phyloP scores from a whole-genome alignment of 371 early-diverging fungal genomes.

The Mucor saturninus region DNA sequence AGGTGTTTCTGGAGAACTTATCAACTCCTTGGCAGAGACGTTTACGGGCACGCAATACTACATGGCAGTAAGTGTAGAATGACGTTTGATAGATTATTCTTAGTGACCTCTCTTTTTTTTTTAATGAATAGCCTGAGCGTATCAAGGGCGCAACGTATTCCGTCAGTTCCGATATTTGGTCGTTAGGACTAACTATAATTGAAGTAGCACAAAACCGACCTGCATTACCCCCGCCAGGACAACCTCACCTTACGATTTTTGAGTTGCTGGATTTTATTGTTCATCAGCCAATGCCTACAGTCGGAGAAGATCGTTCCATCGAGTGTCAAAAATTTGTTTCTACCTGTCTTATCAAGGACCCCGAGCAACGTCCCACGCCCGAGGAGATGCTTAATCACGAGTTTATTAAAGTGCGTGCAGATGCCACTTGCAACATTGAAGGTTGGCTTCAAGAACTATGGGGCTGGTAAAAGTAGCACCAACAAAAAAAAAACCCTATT shows the following conservation, averaged over 20 bases:
- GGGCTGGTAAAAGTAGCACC: constrained; percentile 38
- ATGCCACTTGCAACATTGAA: constrained; percentile 51
- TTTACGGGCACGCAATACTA: constrained; percentile 96
- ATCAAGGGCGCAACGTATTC: constrained; percentile 92
- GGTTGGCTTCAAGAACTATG: constrained; percentile 63
- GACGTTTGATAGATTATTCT: too few species aligned
- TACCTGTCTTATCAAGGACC: constrained; percentile 81
- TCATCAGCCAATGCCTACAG: constrained; percentile 84
- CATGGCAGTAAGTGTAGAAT: constrained; percentile 84
- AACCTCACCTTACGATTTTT: constrained; percentile 76
- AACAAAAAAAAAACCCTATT: too few species aligned
- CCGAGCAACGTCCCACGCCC: constrained; percentile 77
- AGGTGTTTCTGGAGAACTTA: constrained; percentile 91
- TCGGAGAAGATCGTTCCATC: constrained; percentile 60
- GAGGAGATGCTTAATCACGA: constrained; percentile 71
- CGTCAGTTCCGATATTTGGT: constrained; percentile 95
- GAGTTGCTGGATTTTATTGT: constrained; percentile 93
- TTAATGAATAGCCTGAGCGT: constrained; percentile 88
- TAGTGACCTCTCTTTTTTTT: neutral
- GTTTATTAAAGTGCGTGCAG: constrained; percentile 58
- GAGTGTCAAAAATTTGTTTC: constrained; percentile 84
- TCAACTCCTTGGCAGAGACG: constrained; percentile 91
- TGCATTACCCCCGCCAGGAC: constrained; percentile 79
- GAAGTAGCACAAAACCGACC: constrained; percentile 92
- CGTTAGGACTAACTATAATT: constrained; percentile 89